Evolutionary conservation across 176 grass and related monocot species (phyloP).

Genomic region (Aegilops speltoides): DNA sequence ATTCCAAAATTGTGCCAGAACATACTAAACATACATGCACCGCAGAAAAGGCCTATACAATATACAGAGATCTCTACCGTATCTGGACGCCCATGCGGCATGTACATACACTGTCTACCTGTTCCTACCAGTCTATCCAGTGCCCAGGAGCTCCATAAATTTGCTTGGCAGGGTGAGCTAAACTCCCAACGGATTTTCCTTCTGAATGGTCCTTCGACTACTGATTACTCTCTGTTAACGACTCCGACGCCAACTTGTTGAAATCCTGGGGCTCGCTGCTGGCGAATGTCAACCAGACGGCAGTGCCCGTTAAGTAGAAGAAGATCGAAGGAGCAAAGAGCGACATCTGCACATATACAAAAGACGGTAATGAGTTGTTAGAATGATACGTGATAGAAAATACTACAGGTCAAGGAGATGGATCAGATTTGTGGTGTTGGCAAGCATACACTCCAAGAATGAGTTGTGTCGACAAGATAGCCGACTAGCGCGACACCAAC

Average conservation of each 20-base stretch:
- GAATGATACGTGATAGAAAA: background rate
- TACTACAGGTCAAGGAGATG: background rate
- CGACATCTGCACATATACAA: slow-evolving; percentile 61
- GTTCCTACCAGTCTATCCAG: background rate
- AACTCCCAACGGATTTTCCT: background rate
- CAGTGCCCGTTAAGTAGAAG: slow-evolving; percentile 92
- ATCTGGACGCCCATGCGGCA: background rate
- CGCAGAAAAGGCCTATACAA: background rate
- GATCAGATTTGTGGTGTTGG: background rate
- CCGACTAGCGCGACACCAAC: slow-evolving; percentile 77
- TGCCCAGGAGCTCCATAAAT: slow-evolving; percentile 18
- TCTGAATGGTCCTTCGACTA: background rate
- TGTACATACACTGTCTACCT: slow-evolving; percentile 11
- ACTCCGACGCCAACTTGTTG: slow-evolving; percentile 24
- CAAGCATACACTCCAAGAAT: slow-evolving; percentile 97
- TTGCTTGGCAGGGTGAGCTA: background rate
- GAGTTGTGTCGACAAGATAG: slow-evolving; percentile 87
- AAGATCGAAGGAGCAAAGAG: slow-evolving; percentile 93
- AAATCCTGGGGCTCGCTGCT: slow-evolving; percentile 88
- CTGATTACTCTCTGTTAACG: background rate
- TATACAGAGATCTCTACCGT: background rate
- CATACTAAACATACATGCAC: background rate
- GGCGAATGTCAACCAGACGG: slow-evolving; percentile 79
- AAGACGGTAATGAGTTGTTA: background rate
- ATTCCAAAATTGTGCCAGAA: slow-evolving; percentile 28